Conservation (phyloP, 306 rosid species). For the Astragalus membranaceus region DNA sequence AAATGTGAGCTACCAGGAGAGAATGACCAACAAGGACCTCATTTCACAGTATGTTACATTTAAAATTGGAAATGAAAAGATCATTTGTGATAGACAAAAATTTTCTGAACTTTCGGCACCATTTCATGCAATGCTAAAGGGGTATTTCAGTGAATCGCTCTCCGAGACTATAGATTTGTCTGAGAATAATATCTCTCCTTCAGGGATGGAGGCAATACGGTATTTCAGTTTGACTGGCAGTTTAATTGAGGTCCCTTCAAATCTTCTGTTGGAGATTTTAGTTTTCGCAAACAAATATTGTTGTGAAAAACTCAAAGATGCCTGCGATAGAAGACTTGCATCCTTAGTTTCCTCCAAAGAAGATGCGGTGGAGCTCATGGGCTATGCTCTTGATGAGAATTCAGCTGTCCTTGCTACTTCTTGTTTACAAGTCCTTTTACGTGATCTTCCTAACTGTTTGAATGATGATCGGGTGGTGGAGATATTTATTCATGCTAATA, state of each 20-base stretch:
- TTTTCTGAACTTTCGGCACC: conserved; percentile 79
- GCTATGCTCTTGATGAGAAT: conserved; percentile 64
- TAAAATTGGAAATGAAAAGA: conserved; percentile 56
- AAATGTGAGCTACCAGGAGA: conserved; percentile 32
- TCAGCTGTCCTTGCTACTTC: conserved; percentile 75
- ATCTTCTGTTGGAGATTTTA: conserved; percentile 75
- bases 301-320: conserved; percentile 81
- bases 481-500: conserved; percentile 53
- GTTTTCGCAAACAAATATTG: conserved; percentile 77
- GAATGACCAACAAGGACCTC: conserved; percentile 35
- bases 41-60: conserved; percentile 44
- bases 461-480: conserved; percentile 62
- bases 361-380: conserved; percentile 86
- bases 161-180: conserved; percentile 71
- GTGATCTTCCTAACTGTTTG: conserved; percentile 78
- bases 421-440: conserved; percentile 72
- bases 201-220: conserved; percentile 62
- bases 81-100: conserved; percentile 72
- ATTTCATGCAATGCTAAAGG: conserved; percentile 88
- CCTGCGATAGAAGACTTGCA: conserved; percentile 81
- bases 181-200: conserved; percentile 63
- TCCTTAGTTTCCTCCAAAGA: conserved; percentile 62
- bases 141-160: conserved; percentile 74
- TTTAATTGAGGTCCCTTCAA: conserved; percentile 54
- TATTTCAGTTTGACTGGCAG: conserved; percentile 57